Evolutionary conservation across 371 early-diverging fungal species (phyloP), one percentile per base, ranked within the genome.

Genomic region (Phascolomyces articulosus): DNA sequence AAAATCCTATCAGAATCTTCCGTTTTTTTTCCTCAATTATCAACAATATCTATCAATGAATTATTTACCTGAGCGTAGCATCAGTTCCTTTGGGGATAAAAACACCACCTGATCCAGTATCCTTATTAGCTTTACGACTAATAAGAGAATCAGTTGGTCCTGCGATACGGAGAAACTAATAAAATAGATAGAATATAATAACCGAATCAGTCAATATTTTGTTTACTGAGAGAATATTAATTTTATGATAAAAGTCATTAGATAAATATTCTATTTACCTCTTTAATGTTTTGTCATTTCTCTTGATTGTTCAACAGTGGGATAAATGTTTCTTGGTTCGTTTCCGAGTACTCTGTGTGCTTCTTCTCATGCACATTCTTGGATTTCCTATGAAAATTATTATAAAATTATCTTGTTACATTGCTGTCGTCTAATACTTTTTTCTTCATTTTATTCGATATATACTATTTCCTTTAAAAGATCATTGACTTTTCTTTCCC

Each of bases 281-380:
- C 73, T 34, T 73, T 69, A 60, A 81, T 72, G 23, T 80, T 68
- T 63, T 67, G 67, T 67, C 62, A 87, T 67, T 24, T 78, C 58
- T n/a, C 60, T 24, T n/a, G 76, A 66, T 57, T 85, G 75, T 51
- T 77, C 78, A 48, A 72, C 65, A 16, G 76, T 77, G 3, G 80
- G 83, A 31, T 67, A 65, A 11, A 75, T 67, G 24, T 74, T 75
- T 21, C 67, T 58, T 38, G 74, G 71, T 13, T 40, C 65, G 47
- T 81, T 80, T 21, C 84, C 85, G 27, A 88, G 57, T 9, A 82
- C 66, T 16, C 48, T 51, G 60, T 82, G 65, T 6, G 84, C 83
- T 51, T 82, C 82, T 23, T 72, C 63, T 29, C 78, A 69, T 24
- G 83, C 77, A 26, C 65, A 65, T 41, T 80, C 68, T 66, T 85